Evolutionary conservation across 1,284 basidiomycete species (phyloP).

Genomic region (Tranzscheliella williamsii): DNA sequence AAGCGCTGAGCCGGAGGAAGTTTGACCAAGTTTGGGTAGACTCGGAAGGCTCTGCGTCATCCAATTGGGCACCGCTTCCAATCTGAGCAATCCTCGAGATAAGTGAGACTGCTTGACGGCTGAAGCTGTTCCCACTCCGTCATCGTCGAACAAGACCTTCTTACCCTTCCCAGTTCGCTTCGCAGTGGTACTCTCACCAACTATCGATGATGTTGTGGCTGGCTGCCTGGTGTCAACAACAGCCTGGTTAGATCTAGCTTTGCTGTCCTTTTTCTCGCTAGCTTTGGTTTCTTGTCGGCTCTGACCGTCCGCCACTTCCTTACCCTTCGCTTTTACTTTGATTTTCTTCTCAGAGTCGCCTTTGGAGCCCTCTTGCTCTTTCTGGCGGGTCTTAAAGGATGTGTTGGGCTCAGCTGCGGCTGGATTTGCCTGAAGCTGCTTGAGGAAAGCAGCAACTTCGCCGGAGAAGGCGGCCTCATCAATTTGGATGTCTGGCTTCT

Average conservation of each 20-base stretch:
- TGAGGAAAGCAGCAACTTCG: conserved; percentile 26
- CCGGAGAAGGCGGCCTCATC: conserved; percentile 29
- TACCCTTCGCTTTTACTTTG: conserved; percentile 5
- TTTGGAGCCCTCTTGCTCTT: conserved; percentile 1
- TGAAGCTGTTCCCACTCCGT: conserved; percentile 21
- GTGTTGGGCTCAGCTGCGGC: conserved; percentile 7
- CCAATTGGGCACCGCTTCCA: conserved; percentile 47
- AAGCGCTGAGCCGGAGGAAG: neutral
- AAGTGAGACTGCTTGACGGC: conserved; percentile 7
- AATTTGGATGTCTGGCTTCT: conserved; percentile 17
- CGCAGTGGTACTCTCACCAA: conserved; percentile 10
- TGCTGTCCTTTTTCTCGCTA: conserved; percentile 1
- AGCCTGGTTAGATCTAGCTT: conserved; percentile 1
- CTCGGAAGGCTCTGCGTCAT: conserved; percentile 21
- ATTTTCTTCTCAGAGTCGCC: conserved; percentile 5
- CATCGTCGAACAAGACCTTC: conserved; percentile 46
- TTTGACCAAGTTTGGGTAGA: conserved; percentile 12
- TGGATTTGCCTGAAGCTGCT: conserved; percentile 23
- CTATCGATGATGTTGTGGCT: too few relatives aligned
- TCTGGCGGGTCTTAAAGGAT: conserved; percentile 1
- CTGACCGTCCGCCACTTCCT: conserved; percentile 9
- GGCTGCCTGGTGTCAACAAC: too few relatives aligned
- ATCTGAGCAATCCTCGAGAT: conserved; percentile 17
- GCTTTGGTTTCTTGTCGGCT: conserved; percentile 17
- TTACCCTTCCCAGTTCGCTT: conserved; percentile 35